Conservation (phyloP, 78 protist species). For the Cavenderia fasciculata region DNA sequence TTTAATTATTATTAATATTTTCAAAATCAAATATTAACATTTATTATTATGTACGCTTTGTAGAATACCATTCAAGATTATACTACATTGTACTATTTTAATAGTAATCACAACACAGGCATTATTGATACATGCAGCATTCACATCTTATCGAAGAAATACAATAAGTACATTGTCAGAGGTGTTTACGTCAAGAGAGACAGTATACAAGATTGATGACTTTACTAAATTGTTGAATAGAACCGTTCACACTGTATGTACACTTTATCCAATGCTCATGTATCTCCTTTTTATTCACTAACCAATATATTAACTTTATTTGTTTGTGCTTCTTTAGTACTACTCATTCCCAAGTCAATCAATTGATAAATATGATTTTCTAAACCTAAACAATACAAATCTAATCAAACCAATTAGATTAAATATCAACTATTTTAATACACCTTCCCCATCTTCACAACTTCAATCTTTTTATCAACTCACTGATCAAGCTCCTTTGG, state of each 20-base stretch:
- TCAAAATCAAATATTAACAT: not conserved
- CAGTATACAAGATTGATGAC: not conserved
- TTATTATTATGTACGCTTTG: not conserved
- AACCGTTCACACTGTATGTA: not conserved
- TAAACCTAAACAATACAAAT: not conserved
- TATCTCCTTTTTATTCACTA: too few species aligned
- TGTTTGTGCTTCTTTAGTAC: too few species aligned
- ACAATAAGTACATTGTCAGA: not conserved
- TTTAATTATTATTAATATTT: not conserved
- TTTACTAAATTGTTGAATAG: not conserved
- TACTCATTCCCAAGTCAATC: not conserved
- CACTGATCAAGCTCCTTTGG: not conserved
- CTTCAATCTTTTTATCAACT: too few species aligned
- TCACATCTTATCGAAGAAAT: not conserved
- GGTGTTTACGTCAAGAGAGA: not conserved
- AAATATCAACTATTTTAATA: not conserved
- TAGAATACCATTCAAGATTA: conserved; percentile 1
- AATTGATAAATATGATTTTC: not conserved
- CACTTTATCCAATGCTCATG: too few species aligned
- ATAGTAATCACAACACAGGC: not conserved
- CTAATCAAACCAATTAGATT: not conserved
- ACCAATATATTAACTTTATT: too few species aligned
- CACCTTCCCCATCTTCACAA: too few species aligned
- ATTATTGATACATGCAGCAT: not conserved
- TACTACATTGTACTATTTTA: not conserved